A percentile compares a stretch with the other conserved stretches of the same genome.
Conservation (phyloP, 192 early-diverging fungal genomes). For the Chytriomyces sp. region DNA sequence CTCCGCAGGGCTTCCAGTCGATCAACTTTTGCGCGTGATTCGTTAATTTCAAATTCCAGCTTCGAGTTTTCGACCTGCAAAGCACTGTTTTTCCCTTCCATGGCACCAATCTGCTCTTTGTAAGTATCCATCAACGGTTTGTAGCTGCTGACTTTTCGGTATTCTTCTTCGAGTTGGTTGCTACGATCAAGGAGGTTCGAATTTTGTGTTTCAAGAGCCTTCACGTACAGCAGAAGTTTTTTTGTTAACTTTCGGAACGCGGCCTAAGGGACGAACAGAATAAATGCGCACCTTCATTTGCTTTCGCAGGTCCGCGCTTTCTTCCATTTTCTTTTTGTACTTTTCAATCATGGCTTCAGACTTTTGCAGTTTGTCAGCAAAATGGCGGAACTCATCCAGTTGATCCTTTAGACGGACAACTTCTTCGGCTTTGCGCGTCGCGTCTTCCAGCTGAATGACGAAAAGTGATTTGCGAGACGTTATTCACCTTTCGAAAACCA, state of each 20-base stretch:
- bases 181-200: constrained; percentile 72
- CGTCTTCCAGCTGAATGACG: constrained; percentile 54
- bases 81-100: constrained; percentile 75
- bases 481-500: too few species aligned
- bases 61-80: constrained; percentile 74
- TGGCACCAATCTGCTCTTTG: constrained; percentile 76
- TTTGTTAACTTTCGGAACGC: neutral
- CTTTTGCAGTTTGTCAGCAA: constrained; percentile 91
- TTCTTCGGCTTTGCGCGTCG: constrained; percentile 61
- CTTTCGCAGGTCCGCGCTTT: constrained; percentile 77
- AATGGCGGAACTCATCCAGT: constrained; percentile 87
- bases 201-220: constrained; percentile 78
- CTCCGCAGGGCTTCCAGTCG: constrained; percentile 66
- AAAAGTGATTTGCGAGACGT: neutral
- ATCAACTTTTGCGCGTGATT: constrained; percentile 66
- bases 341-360: constrained; percentile 94
- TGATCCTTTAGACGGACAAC: constrained; percentile 80
- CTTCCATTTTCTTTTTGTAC: constrained; percentile 94
- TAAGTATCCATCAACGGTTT: constrained; percentile 86
- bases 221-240: neutral
- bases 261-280: neutral
- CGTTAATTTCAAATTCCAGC: constrained; percentile 71
- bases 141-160: constrained; percentile 75
- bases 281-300: constrained; percentile 65
- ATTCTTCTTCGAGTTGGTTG: constrained; percentile 84